phyloP scores from a whole-genome alignment of 352 stramenopile genomes.

The Phytophthora tubulina region DNA sequence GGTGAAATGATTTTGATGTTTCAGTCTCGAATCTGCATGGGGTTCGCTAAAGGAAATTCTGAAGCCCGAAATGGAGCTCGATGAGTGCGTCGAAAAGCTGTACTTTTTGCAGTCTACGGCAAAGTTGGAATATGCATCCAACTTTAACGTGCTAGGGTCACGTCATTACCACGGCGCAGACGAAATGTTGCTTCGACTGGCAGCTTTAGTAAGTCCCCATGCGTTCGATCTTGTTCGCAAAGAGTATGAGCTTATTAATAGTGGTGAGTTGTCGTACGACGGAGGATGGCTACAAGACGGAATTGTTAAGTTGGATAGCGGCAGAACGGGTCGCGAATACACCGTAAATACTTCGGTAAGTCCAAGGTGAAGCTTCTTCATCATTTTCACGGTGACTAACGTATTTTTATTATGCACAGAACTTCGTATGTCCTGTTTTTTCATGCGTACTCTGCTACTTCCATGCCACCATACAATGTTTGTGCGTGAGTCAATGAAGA shows the following conservation, averaged over 20 bases:
- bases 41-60: conserved; percentile 9
- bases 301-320: neutral
- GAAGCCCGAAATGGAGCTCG: conserved; percentile 10
- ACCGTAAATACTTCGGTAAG: conserved; percentile 8
- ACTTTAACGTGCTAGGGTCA: conserved; percentile 1
- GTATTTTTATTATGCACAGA: neutral
- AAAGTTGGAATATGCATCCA: conserved; percentile 8
- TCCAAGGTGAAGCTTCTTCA: neutral
- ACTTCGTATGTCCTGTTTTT: conserved; percentile 1
- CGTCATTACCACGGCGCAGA: conserved; percentile 11
- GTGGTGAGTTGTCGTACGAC: neutral
- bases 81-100: conserved; percentile 17
- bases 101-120: conserved; percentile 8
- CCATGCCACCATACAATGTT: conserved; percentile 11
- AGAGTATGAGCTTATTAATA: conserved; percentile 11
- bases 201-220: conserved; percentile 1
- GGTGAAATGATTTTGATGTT: too few relatives aligned
- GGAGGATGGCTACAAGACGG: conserved; percentile 5
- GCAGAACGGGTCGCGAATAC: neutral
- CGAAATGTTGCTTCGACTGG: conserved; percentile 6
- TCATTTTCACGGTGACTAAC: neutral
- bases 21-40: conserved; percentile 6
- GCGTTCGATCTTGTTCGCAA: neutral
- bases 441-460: neutral
- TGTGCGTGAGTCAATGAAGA: neutral